Base-by-base conservation (phyloP, 345 rosid genomes). In the Pistacia atlantica region DNA sequence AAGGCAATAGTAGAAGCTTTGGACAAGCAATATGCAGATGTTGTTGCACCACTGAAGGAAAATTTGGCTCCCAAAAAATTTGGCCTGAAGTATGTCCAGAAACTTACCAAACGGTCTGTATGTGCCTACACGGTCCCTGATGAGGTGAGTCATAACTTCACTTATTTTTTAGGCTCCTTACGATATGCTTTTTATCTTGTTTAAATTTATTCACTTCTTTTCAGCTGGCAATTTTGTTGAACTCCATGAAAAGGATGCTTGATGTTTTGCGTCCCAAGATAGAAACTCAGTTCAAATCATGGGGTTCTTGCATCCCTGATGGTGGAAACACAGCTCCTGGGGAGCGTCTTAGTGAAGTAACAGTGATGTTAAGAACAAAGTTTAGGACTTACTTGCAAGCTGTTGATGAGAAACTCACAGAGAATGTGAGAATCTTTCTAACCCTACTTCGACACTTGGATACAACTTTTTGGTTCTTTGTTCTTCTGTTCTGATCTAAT, bases 221-320 rank as follows among this genome's bases (percentile, higher is more conserved):
- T 80, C 88, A 96, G 97, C 89, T 92, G 71, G 99, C 98, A 49
- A 87, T 93, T 84, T 77, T 96, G 71, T 80, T 93, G 79, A 96
- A 96, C 86, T 92, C 99, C 46, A 82, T 96, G 97, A 96, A 92
- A 82, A 90, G 99, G 82, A 93, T 96, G 98, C 89, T 96, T 69
- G 99, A 96, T 84, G 78, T 87, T 67, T 78, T 90, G 70, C 90
- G 93, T 14, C 97, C 99, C 25, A 92, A 84, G 76, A 86, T 93
- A 80, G 99, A 96, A 82, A 72, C 79, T 70, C 90, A 86, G 72
- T 93, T 96, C 84, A 96, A 92, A 83, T 81, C 93, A 16, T 96
- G 99, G 99, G 93, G 95, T 38, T 90, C 97, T 67, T 93, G 97
- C 92, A 92, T 92, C 67, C 99, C 98, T 75, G 88, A 73, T 78